Percentiles rank a stretch among this genome's conserved stretches.
Conservation (phyloP, 345 rosid genomes). For the Bruguiera gymnorhiza region DNA sequence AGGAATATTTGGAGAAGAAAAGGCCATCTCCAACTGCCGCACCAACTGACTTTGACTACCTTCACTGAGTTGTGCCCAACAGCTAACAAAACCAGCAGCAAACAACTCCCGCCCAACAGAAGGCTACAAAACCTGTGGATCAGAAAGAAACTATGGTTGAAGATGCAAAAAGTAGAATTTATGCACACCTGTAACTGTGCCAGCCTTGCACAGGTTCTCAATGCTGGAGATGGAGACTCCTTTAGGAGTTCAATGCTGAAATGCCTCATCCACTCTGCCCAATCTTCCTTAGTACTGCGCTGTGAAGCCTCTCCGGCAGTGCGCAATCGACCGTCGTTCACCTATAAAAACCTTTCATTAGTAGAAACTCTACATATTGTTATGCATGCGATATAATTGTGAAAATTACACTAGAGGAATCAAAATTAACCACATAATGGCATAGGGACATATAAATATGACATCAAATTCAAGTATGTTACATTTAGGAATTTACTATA, state of each 20-base stretch:
- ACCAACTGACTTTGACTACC: conserved; percentile 88
- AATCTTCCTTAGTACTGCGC: conserved; percentile 97
- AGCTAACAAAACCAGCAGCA: conserved; percentile 99
- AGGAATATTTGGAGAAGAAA: conserved; percentile 95
- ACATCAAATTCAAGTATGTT: no score
- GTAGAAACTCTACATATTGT: background rate
- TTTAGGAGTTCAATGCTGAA: conserved; percentile 95
- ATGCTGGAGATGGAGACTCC: conserved; percentile 98
- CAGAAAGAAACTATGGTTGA: conserved; percentile 23
- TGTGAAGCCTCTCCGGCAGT: conserved; percentile 99
- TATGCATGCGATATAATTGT: background rate
- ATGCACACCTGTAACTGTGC: conserved; percentile 86
- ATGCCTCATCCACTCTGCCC: conserved; percentile 99
- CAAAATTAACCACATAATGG: background rate
- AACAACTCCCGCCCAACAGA: conserved; percentile 94
- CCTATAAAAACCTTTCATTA: conserved; percentile 36
- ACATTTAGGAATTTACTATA: no score
- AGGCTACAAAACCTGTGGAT: conserved; percentile 65
- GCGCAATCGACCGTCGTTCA: conserved; percentile 81
- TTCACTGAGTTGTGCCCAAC: conserved; percentile 91
- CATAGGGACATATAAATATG: background rate
- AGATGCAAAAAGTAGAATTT: conserved; percentile 10
- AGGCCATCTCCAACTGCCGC: conserved; percentile 95
- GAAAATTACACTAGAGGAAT: background rate
- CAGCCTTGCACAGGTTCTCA: conserved; percentile 93